These are phyloP conservation scores for Penicillium nordicum DNA, from an alignment of 2,329 filamentous ascomycete species.

Conservation along the genomic window DNA sequence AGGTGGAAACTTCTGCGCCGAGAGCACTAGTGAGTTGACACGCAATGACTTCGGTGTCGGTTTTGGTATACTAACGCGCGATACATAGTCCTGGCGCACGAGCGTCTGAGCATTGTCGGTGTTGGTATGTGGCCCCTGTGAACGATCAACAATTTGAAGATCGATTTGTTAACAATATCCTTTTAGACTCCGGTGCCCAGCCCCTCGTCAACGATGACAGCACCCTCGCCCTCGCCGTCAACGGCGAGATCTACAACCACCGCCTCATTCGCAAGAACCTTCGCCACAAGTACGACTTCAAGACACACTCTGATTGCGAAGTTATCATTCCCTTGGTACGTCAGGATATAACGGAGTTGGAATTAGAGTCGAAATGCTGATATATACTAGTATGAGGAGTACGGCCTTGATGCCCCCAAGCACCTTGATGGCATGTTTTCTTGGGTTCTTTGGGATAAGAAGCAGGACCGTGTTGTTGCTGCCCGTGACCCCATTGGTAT, in stretches of 20 bases:
- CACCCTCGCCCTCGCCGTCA: conserved; percentile 87
- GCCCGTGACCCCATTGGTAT: conserved; percentile 95
- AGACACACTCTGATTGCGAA: conserved; percentile 97
- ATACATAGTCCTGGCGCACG: conserved; percentile 80
- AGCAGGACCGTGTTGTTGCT: conserved; percentile 84
- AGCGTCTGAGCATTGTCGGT: conserved; percentile 95
- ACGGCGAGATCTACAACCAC: conserved; percentile 99
- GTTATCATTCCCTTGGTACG: conserved; percentile 94
- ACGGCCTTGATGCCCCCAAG: conserved; percentile 88
- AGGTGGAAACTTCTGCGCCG: conserved; percentile 85
- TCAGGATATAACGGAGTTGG: conserved; percentile 10
- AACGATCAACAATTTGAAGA: conserved; percentile 5
- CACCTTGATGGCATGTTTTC: conserved; percentile 99
- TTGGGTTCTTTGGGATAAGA: conserved; percentile 96
- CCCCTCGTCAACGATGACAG: conserved; percentile 90
- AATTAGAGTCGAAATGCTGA: conserved; percentile 16
- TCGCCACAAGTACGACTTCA: conserved; percentile 86
- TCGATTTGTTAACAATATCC: conserved; percentile 12
- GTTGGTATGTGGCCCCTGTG: conserved; percentile 62
- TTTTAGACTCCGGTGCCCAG: conserved; percentile 84
- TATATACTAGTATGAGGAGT: conserved; percentile 71
- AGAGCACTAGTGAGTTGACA: conserved; percentile 75
- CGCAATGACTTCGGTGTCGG: neutral
- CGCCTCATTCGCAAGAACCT: conserved; percentile 85
- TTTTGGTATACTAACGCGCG: conserved; percentile 22